Conservation (phyloP, 257 asterid species). For the Leonotis leonurus region DNA sequence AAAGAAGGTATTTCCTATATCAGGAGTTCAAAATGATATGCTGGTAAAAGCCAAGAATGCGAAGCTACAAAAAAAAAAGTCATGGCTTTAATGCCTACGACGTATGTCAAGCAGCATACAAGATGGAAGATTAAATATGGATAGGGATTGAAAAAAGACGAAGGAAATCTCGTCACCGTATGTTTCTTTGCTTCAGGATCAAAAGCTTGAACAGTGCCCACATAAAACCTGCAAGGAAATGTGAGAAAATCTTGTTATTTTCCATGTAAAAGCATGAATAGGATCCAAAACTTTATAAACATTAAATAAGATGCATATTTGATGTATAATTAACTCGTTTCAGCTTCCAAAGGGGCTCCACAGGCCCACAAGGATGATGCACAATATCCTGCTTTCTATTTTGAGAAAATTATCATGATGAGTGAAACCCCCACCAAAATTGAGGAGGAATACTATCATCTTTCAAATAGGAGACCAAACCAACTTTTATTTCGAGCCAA, state of each 20-base stretch:
- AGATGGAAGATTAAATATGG: neutral
- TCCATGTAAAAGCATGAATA: neutral
- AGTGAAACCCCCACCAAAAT: neutral
- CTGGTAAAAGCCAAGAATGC: neutral
- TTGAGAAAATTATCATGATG: neutral
- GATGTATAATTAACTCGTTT: neutral
- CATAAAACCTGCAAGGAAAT: slow-evolving; percentile 42
- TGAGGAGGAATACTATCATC: neutral
- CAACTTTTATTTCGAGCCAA: neutral
- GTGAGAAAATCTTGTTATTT: slow-evolving; percentile 5
- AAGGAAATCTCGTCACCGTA: slow-evolving; percentile 33
- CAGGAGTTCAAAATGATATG: no score
- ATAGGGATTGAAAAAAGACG: neutral
- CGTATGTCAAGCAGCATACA: neutral
- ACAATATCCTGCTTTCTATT: neutral
- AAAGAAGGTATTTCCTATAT: neutral
- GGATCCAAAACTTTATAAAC: neutral
- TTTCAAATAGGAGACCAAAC: neutral
- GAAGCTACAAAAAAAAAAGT: neutral
- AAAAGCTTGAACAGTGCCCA: slow-evolving; percentile 36
- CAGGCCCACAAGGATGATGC: neutral
- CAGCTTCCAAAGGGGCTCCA: neutral
- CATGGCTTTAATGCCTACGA: neutral
- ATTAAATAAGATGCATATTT: neutral
- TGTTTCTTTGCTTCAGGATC: slow-evolving; percentile 45